Evolutionary conservation across 257 asterid species (phyloP).

Genomic region (Lycium ferocissimum): DNA sequence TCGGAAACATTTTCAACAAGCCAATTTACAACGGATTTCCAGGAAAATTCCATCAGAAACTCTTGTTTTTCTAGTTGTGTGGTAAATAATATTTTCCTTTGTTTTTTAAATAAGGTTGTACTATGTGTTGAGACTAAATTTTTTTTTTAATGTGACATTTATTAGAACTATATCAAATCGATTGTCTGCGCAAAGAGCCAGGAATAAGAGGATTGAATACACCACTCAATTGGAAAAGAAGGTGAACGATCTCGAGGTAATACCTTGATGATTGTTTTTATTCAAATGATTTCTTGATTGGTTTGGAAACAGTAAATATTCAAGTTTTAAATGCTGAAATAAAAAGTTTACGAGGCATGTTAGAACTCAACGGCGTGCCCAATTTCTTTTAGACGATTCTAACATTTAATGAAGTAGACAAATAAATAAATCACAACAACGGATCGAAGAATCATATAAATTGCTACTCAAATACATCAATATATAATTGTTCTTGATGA

Average conservation of each 20-base stretch:
- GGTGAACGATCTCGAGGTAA: conserved; percentile 50
- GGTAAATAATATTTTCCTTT: background rate
- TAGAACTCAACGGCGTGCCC: no score
- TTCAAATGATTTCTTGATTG: background rate
- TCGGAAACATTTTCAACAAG: no score
- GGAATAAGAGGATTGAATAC: conserved; percentile 41
- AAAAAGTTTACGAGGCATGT: no score
- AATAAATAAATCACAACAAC: background rate
- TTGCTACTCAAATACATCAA: no score
- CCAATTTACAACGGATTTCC: no score
- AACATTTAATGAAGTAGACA: background rate
- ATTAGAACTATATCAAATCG: conserved; percentile 62
- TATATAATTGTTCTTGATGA: background rate
- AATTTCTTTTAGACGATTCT: background rate
- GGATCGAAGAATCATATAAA: background rate
- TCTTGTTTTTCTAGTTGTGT: no score
- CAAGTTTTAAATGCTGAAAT: no score
- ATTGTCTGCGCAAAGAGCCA: conserved; percentile 60
- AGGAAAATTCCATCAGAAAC: no score
- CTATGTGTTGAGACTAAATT: background rate
- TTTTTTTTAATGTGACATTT: background rate
- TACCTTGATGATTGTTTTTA: background rate
- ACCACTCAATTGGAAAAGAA: conserved; percentile 45
- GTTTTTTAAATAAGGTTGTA: background rate
- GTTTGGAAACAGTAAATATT: background rate